Evolutionary conservation across 108 stramenopile species (phyloP), one percentile per base, ranked within the genome.

Genomic region (Cyclostephanos invisitatus): DNA sequence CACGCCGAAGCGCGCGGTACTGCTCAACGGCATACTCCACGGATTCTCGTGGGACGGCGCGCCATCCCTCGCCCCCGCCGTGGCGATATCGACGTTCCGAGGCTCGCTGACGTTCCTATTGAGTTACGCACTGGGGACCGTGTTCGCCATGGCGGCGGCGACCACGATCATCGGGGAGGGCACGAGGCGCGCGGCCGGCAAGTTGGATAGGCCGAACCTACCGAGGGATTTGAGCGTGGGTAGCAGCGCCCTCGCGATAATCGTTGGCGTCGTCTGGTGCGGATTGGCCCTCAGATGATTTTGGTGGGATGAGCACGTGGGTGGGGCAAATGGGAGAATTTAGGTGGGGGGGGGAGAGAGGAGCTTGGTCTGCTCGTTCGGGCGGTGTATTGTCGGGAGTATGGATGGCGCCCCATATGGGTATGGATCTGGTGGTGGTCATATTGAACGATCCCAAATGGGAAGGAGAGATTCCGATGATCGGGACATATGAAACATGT

Each of bases 31-130:
- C 11, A 65, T 97, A 12, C 74, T 98, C 51, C 97, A 97, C 68
- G 98, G 98, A 12, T 97, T 98, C 68, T 91, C 89, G 11, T 97
- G 96, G 97, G 98, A 98, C 71, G 98, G 98, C 18, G 95, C 96
- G 0, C 98, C 98, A 11, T 92, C 89, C 14, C 64, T 98, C 71
- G 98, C 98, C 2, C 96, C 96, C 1, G 93, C 96, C 1, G 63
- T 98, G 22, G 98, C 97, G 47, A 87, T 97, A 27, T 86, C 92
- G 9, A 88, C 92, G 14, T 97, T 94, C 94, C 68, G 77, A 17
- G 89, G 94, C 18, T 95, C 89, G 36, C 49, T 96, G 2, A 82
- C 88, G 22, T 98, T 97, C 69, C 81, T 98, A 21, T 68, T 95
- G 18, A 84, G 93, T n/a, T 98, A 98, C 70, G 94, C 94, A 8